Base-by-base conservation (phyloP, 306 rosid genomes). In the Arachis hypogaea region DNA sequence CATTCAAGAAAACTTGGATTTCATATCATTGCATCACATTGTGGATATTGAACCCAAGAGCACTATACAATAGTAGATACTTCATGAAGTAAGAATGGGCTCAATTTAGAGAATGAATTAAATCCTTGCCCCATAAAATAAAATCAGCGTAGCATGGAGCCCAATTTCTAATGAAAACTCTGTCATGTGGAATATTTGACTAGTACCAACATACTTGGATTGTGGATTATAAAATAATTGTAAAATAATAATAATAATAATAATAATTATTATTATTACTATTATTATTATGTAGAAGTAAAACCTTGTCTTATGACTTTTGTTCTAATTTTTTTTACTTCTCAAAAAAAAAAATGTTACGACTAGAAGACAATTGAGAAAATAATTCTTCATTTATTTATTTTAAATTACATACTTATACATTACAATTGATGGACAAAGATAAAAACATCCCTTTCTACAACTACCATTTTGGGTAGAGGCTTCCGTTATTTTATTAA, bases 381-480 rank as follows among this genome's bases (percentile, higher is more conserved):
- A 38, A 40, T 16, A 38, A 52, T 54, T 41, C 51, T 69, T 69
- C 55, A 14, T 52, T 52, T 68, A 49, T 52, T 68, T 22, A 22
- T 22, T 22, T 22, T 22, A 22, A 22, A 22, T 54, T 33, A 11
- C 74, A 69, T 69, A 54, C 74, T 70, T 70, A 41, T 63, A 11
- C 56, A 71, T 45, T 46, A 44, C 42, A 66, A 36, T 58, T 36
- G 22, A 66, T 29, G 60, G 59, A 58, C 49, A 59, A 51, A 66
- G 22, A 56, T 66, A 4, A 66, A 57, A 66, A 46, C 68, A 59
- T 67, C 80, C 45, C 80, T 76, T 75, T 66, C 72, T 57, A 46
- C 38, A 43, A 46, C 49, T 67, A 66, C 68, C 67, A 44, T 64
- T 33, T 10, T 54, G 58, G 4, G 12, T 12, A 50, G 56, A 73